These are phyloP conservation scores for Chamaenerion angustifolium DNA, from an alignment of 345 rosid genomes.

Conservation along the genomic window DNA sequence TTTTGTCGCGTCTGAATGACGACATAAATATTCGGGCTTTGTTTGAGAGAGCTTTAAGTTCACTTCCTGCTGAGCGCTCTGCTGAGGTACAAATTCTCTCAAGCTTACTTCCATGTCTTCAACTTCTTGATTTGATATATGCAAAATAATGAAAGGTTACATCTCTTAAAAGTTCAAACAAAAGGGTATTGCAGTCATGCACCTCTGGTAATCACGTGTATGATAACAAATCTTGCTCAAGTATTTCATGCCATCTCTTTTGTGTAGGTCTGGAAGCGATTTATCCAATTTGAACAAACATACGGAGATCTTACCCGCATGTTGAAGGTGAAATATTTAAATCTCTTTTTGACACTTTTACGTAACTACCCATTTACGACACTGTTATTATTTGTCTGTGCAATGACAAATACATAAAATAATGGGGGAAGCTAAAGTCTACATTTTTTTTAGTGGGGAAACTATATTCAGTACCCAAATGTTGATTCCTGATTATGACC, in stretches of 20 bases:
- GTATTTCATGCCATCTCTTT: conserved; percentile 5
- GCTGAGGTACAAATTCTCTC: conserved; percentile 45
- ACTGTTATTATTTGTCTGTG: too few relatives aligned
- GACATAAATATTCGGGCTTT: conserved; percentile 87
- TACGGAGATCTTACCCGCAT: conserved; percentile 89
- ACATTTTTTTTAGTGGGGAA: too few relatives aligned
- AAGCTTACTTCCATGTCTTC: neutral
- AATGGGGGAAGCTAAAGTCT: too few relatives aligned
- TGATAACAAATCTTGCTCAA: neutral
- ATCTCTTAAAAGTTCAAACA: too few relatives aligned
- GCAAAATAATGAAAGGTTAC: neutral
- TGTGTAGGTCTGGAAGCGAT: conserved; percentile 81
- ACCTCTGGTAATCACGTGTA: too few relatives aligned
- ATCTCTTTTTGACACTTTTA: neutral
- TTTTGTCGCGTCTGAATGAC: conserved; percentile 83
- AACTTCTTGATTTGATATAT: neutral
- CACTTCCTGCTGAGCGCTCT: conserved; percentile 73
- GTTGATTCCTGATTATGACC: neutral
- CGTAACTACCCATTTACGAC: too few relatives aligned
- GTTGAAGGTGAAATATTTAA: conserved; percentile 48
- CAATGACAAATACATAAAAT: too few relatives aligned
- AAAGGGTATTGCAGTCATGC: too few relatives aligned
- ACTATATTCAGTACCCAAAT: too few relatives aligned
- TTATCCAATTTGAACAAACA: conserved; percentile 71
- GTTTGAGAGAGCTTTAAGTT: conserved; percentile 87